Base-by-base conservation (phyloP, 768 basidiomycete genomes). In the Lenzites betulinus region DNA sequence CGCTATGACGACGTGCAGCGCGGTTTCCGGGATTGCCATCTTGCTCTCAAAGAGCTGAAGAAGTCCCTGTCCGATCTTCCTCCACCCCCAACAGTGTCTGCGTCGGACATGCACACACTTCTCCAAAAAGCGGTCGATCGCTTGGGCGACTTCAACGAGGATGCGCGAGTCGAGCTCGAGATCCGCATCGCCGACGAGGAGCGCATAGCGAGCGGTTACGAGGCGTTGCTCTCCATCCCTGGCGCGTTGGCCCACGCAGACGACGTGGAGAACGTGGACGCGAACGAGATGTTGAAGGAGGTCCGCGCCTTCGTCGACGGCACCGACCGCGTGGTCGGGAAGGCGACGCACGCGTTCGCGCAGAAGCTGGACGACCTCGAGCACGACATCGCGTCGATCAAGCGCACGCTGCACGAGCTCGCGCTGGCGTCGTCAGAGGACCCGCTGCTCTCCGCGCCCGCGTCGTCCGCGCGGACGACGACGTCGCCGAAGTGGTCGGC, bases 161-260 rank as follows among this genome's bases (percentile, higher is more conserved):
- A 93, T 64, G 84, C 84, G 1, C 83, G 89, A 1, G 92, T 94
- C 11, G 92, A 93, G 69, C 75, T 94, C 22, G 92, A 93, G 74
- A 93, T 93, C 41, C 82, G 84, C 23, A 75, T 86, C 11, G 81
- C 88, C 2, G 92, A 94, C 68, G 90, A 90, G 63, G 80, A 79
- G 12, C 79, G 93, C 15, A 76, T 87, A 0, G 76, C 77, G 7
- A 79, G 79, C 8, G 90, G 90, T 3, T 93, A 86, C 60, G 84
- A 86, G 64, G 85, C 88, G 0, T 70, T 92, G n/a, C 74, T 92
- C 13, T 74, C 76, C 16, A 76, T 92, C 3, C 82, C 83, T 23
- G 83, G 83, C 1, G 85, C 84, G 26, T 67, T 72, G 30, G 36
- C 52, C 4, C 49, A 58, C 6, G 59, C 64, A n/a, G 68, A 64